Evolutionary conservation across 2,329 filamentous ascomycete species (phyloP).

Genomic region (Alternaria ventricosa): DNA sequence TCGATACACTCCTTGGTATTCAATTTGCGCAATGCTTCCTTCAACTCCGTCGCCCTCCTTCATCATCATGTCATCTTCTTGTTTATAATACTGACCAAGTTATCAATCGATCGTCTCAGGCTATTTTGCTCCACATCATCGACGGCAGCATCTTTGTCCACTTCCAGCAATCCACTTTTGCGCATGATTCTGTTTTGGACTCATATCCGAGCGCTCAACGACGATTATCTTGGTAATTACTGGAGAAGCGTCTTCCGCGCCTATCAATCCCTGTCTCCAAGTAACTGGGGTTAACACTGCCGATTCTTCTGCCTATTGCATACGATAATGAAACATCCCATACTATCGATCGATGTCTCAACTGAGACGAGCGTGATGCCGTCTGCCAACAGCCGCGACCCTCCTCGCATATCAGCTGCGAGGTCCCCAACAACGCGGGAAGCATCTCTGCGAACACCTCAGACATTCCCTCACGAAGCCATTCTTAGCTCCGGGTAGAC

Average conservation of each 20-base stretch:
- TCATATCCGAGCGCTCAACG: background rate
- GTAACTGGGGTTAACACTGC: background rate
- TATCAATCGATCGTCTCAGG: background rate
- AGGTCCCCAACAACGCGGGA: too few species aligned
- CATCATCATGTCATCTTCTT: background rate
- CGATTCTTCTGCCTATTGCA: background rate
- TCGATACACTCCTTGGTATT: background rate
- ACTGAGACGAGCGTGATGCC: background rate
- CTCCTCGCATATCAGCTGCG: background rate
- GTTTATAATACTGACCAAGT: background rate
- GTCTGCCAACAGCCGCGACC: background rate
- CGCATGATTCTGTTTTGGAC: accelerated
- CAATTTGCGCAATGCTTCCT: background rate
- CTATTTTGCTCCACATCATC: background rate
- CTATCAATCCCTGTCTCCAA: background rate
- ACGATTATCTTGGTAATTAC: background rate
- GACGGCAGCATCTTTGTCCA: background rate
- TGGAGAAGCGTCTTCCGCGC: background rate
- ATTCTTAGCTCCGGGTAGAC: too few species aligned
- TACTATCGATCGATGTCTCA: background rate
- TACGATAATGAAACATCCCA: background rate
- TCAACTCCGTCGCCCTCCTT: background rate
- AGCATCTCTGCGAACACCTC: too few species aligned
- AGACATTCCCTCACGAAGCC: too few species aligned
- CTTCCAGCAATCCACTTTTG: background rate